Evolutionary conservation across 2,329 filamentous ascomycete species (phyloP).

Genomic region (Arthroderma uncinatum): DNA sequence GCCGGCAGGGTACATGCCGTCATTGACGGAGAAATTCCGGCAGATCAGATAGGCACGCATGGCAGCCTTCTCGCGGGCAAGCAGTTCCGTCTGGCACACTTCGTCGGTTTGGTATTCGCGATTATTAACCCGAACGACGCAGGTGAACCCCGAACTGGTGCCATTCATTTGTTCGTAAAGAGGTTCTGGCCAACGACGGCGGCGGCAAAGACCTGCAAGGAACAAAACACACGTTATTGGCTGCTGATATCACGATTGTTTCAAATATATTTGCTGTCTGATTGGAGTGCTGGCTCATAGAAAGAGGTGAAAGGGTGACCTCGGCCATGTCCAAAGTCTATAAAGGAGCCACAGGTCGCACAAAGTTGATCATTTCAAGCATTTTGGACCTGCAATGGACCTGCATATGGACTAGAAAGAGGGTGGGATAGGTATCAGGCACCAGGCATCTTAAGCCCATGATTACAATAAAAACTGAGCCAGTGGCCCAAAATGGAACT

Average conservation of each 20-base stretch:
- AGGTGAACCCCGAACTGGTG: slow-evolving; percentile 61
- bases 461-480: not conserved
- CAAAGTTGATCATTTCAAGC: not conserved
- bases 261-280: not conserved
- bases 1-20: slow-evolving; percentile 60
- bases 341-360: not conserved
- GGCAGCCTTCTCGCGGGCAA: slow-evolving; percentile 86
- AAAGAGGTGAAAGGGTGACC: not conserved
- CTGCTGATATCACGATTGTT: slow-evolving; percentile 13
- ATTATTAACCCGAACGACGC: slow-evolving; percentile 88
- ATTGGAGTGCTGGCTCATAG: not conserved
- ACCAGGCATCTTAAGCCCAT: not conserved
- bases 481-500: not conserved
- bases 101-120: slow-evolving; percentile 90
- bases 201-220: slow-evolving; percentile 71
- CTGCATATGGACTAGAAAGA: not conserved
- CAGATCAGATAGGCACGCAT: slow-evolving; percentile 97
- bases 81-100: slow-evolving; percentile 65
- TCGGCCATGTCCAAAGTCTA: not conserved
- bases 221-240: slow-evolving; percentile 29
- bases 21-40: slow-evolving; percentile 92
- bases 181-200: slow-evolving; percentile 86
- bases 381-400: not conserved
- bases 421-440: not conserved
- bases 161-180: slow-evolving; percentile 73